Base-by-base conservation (phyloP, 306 rosid genomes). In the Alnus glutinosa region DNA sequence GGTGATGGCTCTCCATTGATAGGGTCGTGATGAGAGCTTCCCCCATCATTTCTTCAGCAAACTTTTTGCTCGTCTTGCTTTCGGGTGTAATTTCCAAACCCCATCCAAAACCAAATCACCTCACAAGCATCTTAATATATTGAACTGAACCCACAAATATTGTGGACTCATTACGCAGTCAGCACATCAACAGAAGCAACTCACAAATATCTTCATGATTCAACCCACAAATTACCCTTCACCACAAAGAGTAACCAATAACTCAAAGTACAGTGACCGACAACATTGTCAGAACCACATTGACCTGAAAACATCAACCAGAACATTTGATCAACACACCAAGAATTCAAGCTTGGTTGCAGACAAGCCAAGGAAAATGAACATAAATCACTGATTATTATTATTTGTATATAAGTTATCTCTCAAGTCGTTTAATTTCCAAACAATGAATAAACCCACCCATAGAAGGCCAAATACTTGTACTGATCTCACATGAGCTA, bases 1-100 rank as follows among this genome's bases (percentile, higher is more conserved):
- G 96, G 74, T 90, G 97, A 71, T 92, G 97, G 86, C 89, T 92
- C 92, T 94, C 97, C 92, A 94, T 88, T 80, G 92, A 87, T 82
- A 92, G 86, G 78, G 89, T 84, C 52, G 85, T 86, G 81, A 90
- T 83, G 83, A 87, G 89, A 59, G 89, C 83, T 81, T 89, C 97
- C 76, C 85, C 97, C 92, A 88, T 90, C 48, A 48, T 70, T 67
- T 15, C 11, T 39, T 75, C 67, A 58, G 28, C 70, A 79, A 48
- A 61, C 46, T 71, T 68, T 16, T 70, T 30, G 36, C 75, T 58
- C 50, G 64, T 50, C 78, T 77, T 48, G 75, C 50, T 82, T 82
- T 49, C 16, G 46, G 72, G 79, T 63, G 62, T 28, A 73, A 39
- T 37, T 12, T 70, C 34, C 18, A 55, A 70, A 75, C 52, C 72